Percentiles rank a stretch among this genome's conserved stretches.
phyloP scores from a whole-genome alignment of 2,329 filamentous ascomycete genomes.

The Dryadomyces quercus-mongolicae region DNA sequence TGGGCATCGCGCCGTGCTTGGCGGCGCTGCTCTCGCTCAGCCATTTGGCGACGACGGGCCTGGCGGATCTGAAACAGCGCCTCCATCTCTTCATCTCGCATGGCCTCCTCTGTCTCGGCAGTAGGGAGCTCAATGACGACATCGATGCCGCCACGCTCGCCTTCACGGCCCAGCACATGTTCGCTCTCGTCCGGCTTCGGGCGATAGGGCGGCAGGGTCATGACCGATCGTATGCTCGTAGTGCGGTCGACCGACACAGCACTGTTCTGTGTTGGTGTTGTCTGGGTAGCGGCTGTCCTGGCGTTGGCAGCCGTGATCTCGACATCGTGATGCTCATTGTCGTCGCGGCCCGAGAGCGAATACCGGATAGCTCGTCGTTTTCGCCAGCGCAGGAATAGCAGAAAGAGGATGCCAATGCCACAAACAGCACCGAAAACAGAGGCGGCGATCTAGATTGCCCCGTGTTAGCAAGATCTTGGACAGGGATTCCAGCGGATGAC shows the following conservation, averaged over 20 bases:
- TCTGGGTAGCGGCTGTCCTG: background rate
- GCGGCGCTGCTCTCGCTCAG: constrained; percentile 67
- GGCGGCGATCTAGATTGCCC: background rate
- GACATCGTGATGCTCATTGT: constrained; percentile 10
- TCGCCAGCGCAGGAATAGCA: constrained; percentile 6
- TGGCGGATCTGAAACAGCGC: constrained; percentile 79
- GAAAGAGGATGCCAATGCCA: background rate
- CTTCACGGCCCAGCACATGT: constrained; percentile 74
- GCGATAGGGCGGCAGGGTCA: constrained; percentile 83
- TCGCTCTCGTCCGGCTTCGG: constrained; percentile 62
- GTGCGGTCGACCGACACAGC: constrained; percentile 54
- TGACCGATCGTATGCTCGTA: constrained; percentile 81
- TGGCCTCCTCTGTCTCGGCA: constrained; percentile 61
- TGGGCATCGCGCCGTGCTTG: constrained; percentile 60
- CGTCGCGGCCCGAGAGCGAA: constrained; percentile 15
- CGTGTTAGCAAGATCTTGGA: background rate
- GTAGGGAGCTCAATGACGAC: constrained; percentile 78
- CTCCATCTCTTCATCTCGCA: constrained; percentile 87
- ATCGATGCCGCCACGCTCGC: constrained; percentile 85
- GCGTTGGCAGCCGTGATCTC: background rate
- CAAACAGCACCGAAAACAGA: background rate
- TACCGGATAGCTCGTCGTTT: constrained; percentile 6
- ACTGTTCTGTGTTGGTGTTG: background rate
- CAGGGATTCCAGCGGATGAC: background rate
- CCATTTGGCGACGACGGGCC: constrained; percentile 60